These are phyloP conservation scores for Vickermania spadyakhi DNA, from an alignment of 208 protist genomes.

Conservation along the genomic window DNA sequence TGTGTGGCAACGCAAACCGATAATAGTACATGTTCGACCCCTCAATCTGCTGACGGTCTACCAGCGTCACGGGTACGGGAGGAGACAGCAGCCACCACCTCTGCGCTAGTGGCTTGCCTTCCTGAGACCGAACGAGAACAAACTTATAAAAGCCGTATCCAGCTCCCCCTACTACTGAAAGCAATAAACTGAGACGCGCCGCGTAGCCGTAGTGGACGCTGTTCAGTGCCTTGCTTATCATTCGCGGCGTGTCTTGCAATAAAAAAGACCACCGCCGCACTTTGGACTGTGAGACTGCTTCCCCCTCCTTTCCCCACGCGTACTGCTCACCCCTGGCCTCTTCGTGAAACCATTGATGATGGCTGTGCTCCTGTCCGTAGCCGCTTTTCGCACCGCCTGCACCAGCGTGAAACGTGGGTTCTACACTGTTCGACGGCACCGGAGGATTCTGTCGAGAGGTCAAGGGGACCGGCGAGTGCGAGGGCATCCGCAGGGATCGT, in stretches of 20 bases:
- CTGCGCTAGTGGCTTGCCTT: conserved; percentile 52
- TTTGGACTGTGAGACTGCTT: not conserved
- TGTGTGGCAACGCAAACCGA: conserved; percentile 71
- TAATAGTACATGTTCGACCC: conserved; percentile 55
- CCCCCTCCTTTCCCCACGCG: not conserved
- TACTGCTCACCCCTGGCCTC: not conserved
- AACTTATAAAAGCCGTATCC: conserved; percentile 34
- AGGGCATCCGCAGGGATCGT: too few relatives aligned
- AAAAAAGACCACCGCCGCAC: conserved; percentile 60
- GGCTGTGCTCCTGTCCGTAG: too few relatives aligned
- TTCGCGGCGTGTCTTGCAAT: conserved; percentile 52
- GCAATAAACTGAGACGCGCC: conserved; percentile 22
- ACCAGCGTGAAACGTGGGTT: too few relatives aligned
- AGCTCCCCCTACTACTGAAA: conserved; percentile 10
- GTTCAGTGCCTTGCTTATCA: conserved; percentile 22
- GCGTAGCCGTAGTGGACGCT: conserved; percentile 74
- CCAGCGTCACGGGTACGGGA: conserved; percentile 55
- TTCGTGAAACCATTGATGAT: not conserved
- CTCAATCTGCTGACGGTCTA: conserved; percentile 46
- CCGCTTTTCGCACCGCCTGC: too few relatives aligned
- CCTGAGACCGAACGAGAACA: conserved; percentile 38
- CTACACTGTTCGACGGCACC: too few relatives aligned
- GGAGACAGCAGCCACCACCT: conserved; percentile 49
- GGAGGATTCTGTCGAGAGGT: too few relatives aligned
- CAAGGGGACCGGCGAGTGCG: too few relatives aligned